Conservation (phyloP, 2,329 filamentous ascomycete species). For the Blastomyces gilchristii region DNA sequence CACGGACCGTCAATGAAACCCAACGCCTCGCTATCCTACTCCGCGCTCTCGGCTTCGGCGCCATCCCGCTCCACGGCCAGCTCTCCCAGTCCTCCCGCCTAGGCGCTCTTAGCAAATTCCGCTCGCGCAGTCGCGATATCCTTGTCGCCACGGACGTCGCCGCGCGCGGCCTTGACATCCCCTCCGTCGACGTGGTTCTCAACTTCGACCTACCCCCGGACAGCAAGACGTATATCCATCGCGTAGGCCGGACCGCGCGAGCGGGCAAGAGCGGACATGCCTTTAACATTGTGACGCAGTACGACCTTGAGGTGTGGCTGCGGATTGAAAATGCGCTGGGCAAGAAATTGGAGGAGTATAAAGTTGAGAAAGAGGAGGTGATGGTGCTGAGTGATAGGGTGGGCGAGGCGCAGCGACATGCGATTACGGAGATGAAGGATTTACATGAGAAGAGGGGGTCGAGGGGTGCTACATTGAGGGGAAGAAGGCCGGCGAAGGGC, state of each 20-base stretch:
- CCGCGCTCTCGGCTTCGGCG: conserved; percentile 73
- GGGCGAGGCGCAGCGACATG: conserved; percentile 70
- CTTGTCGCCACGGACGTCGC: conserved; percentile 88
- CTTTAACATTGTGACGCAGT: conserved; percentile 73
- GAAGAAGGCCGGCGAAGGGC: conserved; percentile 43
- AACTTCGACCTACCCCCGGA: conserved; percentile 78
- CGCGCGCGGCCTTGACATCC: conserved; percentile 82
- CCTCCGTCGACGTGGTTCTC: conserved; percentile 71
- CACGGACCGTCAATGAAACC: conserved; percentile 81
- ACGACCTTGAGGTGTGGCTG: conserved; percentile 70
- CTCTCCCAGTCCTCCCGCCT: conserved; percentile 78
- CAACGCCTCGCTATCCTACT: conserved; percentile 77
- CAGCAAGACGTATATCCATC: conserved; percentile 82
- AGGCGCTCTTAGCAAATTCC: conserved; percentile 84
- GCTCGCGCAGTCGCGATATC: conserved; percentile 66
- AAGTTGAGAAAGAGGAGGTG: conserved; percentile 67
- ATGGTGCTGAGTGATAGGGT: conserved; percentile 69
- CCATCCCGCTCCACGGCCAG: conserved; percentile 87
- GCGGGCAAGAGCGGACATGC: conserved; percentile 77
- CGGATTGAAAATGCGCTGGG: conserved; percentile 75
- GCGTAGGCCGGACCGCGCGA: conserved; percentile 76
- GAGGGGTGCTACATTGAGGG: conserved; percentile 38
- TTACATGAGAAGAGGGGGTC: conserved; percentile 56
- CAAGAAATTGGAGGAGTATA: conserved; percentile 61
- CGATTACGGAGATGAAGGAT: conserved; percentile 70